Conservation (phyloP, 495 filamentous ascomycete species). For the Aspergillus mulundensis region DNA sequence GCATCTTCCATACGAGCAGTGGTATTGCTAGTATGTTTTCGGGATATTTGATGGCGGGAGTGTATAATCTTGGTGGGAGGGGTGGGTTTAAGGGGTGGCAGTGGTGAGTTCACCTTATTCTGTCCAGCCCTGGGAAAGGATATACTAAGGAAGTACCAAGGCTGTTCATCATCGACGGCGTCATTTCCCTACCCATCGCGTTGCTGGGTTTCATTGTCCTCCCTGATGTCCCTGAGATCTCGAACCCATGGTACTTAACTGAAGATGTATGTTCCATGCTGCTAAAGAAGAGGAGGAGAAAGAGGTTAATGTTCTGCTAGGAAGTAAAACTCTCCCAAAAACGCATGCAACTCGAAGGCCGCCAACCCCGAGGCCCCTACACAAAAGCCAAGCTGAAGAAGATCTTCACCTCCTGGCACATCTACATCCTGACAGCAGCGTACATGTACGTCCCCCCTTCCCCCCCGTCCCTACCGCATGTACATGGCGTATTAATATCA, state of each 20-base stretch:
- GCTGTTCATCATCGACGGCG: conserved; percentile 42
- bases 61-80: conserved; percentile 45
- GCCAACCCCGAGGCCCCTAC: conserved; percentile 40
- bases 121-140: neutral
- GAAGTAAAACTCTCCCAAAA: conserved; percentile 41
- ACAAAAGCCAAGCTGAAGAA: conserved; percentile 46
- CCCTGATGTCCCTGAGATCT: conserved; percentile 58
- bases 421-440: conserved; percentile 41
- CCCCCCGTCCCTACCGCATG: neutral
- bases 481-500: too few relatives aligned
- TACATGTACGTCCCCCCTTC: conserved; percentile 32
- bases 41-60: conserved; percentile 54
- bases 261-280: conserved; percentile 23
- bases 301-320: conserved; percentile 26
- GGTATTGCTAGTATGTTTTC: conserved; percentile 55
- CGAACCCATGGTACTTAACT: conserved; percentile 48
- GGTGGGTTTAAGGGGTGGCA: conserved; percentile 49
- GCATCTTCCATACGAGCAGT: conserved; percentile 57
- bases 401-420: conserved; percentile 52
- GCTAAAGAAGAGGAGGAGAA: neutral
- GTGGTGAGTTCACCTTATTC: conserved; percentile 22
- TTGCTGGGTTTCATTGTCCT: conserved; percentile 56
- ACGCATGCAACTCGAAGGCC: conserved; percentile 47
- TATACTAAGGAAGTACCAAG: conserved; percentile 13
- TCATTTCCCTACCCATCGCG: conserved; percentile 45